phyloP scores from a whole-genome alignment of 2,329 filamentous ascomycete genomes.

The Scedosporium dehoogii region DNA sequence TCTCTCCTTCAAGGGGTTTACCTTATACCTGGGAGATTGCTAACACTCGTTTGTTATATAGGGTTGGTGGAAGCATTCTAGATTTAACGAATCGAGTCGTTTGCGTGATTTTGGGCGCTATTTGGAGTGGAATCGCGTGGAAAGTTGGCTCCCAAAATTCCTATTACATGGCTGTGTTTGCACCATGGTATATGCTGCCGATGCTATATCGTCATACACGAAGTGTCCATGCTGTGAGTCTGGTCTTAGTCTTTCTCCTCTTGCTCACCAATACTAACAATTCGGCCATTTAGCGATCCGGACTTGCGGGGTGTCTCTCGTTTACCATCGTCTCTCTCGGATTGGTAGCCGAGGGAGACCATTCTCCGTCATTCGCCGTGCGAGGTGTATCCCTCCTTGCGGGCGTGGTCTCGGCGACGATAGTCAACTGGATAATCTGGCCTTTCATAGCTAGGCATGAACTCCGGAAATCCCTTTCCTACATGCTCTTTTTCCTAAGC shows the following conservation, averaged over 20 bases:
- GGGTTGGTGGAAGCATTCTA: slow-evolving; percentile 47
- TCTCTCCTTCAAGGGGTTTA: neutral
- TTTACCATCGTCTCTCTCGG: slow-evolving; percentile 44
- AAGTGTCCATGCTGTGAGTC: slow-evolving; percentile 39
- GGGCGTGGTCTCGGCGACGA: slow-evolving; percentile 41
- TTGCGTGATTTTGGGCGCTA: slow-evolving; percentile 38
- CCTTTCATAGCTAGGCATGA: slow-evolving; percentile 52
- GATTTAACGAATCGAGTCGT: slow-evolving; percentile 43
- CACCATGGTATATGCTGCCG: slow-evolving; percentile 46
- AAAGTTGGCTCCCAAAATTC: slow-evolving; percentile 41
- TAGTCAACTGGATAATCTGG: slow-evolving; percentile 52
- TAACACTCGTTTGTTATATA: slow-evolving; percentile 16
- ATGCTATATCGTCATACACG: slow-evolving; percentile 48
- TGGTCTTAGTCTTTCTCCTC: neutral
- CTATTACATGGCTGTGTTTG: slow-evolving; percentile 44
- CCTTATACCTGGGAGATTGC: neutral
- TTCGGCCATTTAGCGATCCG: slow-evolving; percentile 32
- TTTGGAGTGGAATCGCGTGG: slow-evolving; percentile 44
- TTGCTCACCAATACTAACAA: slow-evolving; percentile 3
- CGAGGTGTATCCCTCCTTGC: slow-evolving; percentile 41
- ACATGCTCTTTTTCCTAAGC: slow-evolving; percentile 48
- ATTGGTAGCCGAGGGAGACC: slow-evolving; percentile 19
- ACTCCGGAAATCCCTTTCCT: slow-evolving; percentile 42
- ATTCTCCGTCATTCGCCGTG: slow-evolving; percentile 31
- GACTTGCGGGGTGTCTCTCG: slow-evolving; percentile 46